Conservation (phyloP, 257 asterid species). For the Nicotiana attenuata region DNA sequence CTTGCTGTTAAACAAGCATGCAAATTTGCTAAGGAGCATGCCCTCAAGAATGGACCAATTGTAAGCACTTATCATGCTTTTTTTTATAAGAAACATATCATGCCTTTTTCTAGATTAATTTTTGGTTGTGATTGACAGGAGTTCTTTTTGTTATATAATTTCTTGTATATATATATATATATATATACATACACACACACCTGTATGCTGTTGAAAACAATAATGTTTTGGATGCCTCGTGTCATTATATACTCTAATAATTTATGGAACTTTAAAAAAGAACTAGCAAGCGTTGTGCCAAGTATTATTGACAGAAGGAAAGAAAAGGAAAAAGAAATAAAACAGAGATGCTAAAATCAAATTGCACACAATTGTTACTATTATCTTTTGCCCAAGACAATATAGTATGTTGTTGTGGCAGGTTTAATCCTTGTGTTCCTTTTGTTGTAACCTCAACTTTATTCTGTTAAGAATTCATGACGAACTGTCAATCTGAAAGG, state of each 20-base stretch:
- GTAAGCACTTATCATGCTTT: conserved; percentile 42
- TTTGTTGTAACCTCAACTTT: background rate
- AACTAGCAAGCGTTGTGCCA: background rate
- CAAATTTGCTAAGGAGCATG: conserved; percentile 93
- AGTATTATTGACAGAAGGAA: background rate
- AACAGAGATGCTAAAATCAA: background rate
- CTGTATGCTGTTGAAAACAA: background rate
- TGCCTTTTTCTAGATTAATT: conserved; percentile 5
- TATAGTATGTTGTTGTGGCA: background rate
- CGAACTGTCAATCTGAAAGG: background rate
- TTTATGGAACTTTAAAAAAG: background rate
- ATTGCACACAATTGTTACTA: background rate
- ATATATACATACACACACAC: background rate
- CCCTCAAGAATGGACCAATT: conserved; percentile 90
- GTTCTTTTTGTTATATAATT: background rate
- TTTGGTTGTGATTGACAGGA: background rate
- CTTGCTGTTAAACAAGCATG: conserved; percentile 97
- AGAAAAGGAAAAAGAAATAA: background rate
- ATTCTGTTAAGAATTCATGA: background rate
- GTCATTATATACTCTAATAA: background rate
- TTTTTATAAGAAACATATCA: conserved; percentile 20
- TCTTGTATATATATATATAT: background rate
- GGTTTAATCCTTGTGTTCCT: background rate
- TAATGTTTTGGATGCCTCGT: background rate
- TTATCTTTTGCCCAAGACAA: background rate